These are phyloP conservation scores for Trichoderma asperellum DNA, from an alignment of 2,329 filamentous ascomycete species.

Conservation along the genomic window DNA sequence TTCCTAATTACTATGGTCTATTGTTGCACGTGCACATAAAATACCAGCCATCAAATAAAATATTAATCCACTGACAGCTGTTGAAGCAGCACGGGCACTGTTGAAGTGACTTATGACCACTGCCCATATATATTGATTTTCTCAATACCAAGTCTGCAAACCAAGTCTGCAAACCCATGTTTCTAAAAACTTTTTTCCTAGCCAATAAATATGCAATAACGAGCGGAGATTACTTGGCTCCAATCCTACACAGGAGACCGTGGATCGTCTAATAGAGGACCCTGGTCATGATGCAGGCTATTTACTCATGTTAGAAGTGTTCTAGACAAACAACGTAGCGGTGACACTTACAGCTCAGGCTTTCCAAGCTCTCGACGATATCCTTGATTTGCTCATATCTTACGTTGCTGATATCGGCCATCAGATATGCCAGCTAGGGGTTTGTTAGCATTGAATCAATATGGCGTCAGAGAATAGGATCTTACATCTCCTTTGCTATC, in stretches of 20 bases:
- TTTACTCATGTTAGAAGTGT: slow-evolving; percentile 23
- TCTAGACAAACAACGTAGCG: background rate
- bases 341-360: slow-evolving; percentile 70
- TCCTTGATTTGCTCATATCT: slow-evolving; percentile 80
- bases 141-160: background rate
- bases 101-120: slow-evolving; percentile 19
- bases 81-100: background rate
- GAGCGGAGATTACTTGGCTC: background rate
- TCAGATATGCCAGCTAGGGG: slow-evolving; percentile 79
- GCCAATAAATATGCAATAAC: background rate
- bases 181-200: background rate
- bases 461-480: background rate
- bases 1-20: background rate
- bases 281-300: slow-evolving; percentile 53
- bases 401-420: slow-evolving; percentile 95
- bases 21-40: background rate
- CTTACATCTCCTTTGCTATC: slow-evolving; percentile 86
- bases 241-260: background rate
- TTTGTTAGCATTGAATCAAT: slow-evolving; percentile 19
- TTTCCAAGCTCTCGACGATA: slow-evolving; percentile 81
- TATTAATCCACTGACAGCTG: background rate
- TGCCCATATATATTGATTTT: slow-evolving; percentile 17
- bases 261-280: slow-evolving; percentile 48
- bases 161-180: background rate
- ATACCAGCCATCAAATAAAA: background rate